These are phyloP conservation scores for Ehretia macrophylla DNA, from an alignment of 257 asterid species.

Conservation along the genomic window DNA sequence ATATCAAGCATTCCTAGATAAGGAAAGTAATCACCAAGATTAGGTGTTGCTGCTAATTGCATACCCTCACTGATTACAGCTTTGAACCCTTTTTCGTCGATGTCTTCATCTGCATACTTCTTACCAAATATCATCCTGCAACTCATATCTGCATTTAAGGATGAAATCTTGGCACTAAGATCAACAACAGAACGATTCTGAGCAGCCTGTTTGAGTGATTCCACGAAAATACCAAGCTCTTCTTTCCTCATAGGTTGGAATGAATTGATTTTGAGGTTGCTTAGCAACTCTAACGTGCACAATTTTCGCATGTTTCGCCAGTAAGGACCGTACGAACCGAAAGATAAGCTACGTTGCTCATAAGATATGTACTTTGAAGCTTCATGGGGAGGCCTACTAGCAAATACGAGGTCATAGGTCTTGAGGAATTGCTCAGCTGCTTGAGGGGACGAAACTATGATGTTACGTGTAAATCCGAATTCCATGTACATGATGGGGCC, in stretches of 20 bases:
- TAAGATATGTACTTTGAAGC: constrained; percentile 37
- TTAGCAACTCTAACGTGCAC: constrained; percentile 44
- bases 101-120: constrained; percentile 40
- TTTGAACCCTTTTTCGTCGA: constrained; percentile 49
- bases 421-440: constrained; percentile 49
- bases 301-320: constrained; percentile 65
- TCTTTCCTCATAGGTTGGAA: constrained; percentile 36
- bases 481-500: constrained; percentile 49
- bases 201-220: constrained; percentile 28
- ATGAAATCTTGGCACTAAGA: constrained; percentile 34
- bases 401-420: constrained; percentile 41
- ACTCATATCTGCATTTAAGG: constrained; percentile 37
- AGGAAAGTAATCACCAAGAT: constrained; percentile 49
- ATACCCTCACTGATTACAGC: constrained; percentile 38
- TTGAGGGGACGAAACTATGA: constrained; percentile 41
- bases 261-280: constrained; percentile 33
- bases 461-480: constrained; percentile 33
- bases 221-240: constrained; percentile 29
- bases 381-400: constrained; percentile 49
- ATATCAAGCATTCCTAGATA: constrained; percentile 33
- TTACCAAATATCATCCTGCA: constrained; percentile 51
- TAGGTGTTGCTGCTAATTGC: constrained; percentile 30
- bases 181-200: constrained; percentile 13
- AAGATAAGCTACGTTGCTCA: constrained; percentile 31
- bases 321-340: constrained; percentile 35